Evolutionary conservation across 2,329 filamentous ascomycete genomes (phyloP).

Genomic region (Alternaria sp.): DNA sequence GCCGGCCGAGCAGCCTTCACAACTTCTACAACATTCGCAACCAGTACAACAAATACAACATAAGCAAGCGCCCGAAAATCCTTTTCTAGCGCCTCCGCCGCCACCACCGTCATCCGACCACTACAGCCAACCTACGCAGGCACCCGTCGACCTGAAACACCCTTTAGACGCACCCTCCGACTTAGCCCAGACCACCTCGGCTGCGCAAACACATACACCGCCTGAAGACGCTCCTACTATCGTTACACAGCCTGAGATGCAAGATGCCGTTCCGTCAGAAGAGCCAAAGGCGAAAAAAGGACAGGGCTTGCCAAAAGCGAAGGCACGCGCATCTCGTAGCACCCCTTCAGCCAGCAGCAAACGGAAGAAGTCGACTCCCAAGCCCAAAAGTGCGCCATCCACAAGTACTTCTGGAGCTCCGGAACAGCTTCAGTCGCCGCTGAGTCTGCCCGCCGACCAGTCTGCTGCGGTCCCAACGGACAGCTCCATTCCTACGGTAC

Average conservation of each 20-base stretch:
- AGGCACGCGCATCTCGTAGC: conserved; percentile 50
- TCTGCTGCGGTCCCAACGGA: conserved; percentile 12
- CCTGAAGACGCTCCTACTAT: conserved; percentile 41
- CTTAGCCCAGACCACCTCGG: conserved; percentile 12
- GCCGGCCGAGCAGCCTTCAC: conserved; percentile 10
- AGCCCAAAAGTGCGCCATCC: conserved; percentile 35
- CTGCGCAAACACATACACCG: conserved; percentile 50
- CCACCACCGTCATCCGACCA: conserved; percentile 11
- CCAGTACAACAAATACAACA: conserved; percentile 7
- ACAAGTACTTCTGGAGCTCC: conserved; percentile 18
- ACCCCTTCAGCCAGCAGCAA: conserved; percentile 43
- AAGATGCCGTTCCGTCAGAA: conserved; percentile 22
- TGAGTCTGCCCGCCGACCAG: conserved; percentile 39
- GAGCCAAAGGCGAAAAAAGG: conserved; percentile 45
- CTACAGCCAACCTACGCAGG: conserved; percentile 16
- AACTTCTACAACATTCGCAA: background rate
- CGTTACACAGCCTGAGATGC: conserved; percentile 16
- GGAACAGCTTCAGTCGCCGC: conserved; percentile 44
- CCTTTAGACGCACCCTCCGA: conserved; percentile 13
- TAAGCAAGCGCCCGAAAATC: conserved; percentile 14
- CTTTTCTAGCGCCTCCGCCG: conserved; percentile 10
- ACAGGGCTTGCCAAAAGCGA: conserved; percentile 56
- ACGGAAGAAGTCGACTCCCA: conserved; percentile 49
- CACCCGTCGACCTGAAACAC: conserved; percentile 22
- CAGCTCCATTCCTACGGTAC: conserved; percentile 7